Conservation (phyloP, 2,329 filamentous ascomycete species). For the Phaeosphaeria sp. region DNA sequence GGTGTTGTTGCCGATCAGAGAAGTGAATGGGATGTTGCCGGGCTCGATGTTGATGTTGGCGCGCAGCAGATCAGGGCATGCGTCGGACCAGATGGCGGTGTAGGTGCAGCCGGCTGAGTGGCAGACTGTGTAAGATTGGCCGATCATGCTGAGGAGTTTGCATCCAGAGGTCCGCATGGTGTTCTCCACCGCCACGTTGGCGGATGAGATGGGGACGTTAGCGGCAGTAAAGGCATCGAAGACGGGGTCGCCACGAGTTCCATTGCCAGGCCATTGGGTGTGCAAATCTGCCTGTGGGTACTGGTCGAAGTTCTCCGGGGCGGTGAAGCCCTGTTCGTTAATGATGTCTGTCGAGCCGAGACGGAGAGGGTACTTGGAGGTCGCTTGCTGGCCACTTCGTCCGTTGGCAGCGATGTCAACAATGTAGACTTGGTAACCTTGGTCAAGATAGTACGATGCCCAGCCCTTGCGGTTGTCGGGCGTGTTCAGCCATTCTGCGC, state of each 20-base stretch:
- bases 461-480: constrained; percentile 24
- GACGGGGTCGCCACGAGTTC: constrained; percentile 20
- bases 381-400: constrained; percentile 1
- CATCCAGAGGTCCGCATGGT: constrained; percentile 24
- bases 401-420: constrained; percentile 22
- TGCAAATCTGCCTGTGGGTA: constrained; percentile 22
- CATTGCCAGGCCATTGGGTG: constrained; percentile 30
- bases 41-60: constrained; percentile 33
- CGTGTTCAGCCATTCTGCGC: constrained; percentile 24
- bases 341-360: constrained; percentile 18
- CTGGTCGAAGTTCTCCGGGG: constrained; percentile 15
- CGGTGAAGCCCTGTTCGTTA: constrained; percentile 21
- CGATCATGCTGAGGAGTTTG: constrained; percentile 22
- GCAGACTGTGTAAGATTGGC: constrained; percentile 25
- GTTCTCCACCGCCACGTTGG: constrained; percentile 22
- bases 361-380: constrained; percentile 7
- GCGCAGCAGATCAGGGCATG: constrained; percentile 26
- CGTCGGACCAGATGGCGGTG: constrained; percentile 28
- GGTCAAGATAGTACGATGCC: constrained; percentile 26
- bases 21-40: constrained; percentile 21
- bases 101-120: constrained; percentile 30
- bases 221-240: constrained; percentile 27
- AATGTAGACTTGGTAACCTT: constrained; percentile 31
- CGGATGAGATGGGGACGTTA: constrained; percentile 23
- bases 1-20: constrained; percentile 7